A percentile compares a stretch with the other conserved stretches of the same genome.
Conservation (phyloP, 371 early-diverging fungal species). For the Parasitella parasitica region DNA sequence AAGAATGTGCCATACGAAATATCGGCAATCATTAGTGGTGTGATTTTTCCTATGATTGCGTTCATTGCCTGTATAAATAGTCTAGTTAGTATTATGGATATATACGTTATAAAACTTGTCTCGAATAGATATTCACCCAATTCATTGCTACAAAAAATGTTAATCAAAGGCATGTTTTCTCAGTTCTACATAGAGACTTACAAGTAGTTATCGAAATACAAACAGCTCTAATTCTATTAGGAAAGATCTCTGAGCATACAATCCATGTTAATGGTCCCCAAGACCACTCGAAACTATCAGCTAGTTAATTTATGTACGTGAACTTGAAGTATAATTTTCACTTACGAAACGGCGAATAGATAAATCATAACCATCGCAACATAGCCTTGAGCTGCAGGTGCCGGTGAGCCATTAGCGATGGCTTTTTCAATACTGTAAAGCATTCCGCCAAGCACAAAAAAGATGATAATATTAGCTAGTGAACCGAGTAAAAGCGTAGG, state of each 20-base stretch:
- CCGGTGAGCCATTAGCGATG: not conserved
- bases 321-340: too few relatives aligned
- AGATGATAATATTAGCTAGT: constrained; percentile 16
- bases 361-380: constrained; percentile 24
- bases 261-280: constrained; percentile 92
- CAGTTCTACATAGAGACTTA: constrained; percentile 35
- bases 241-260: constrained; percentile 82
- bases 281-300: constrained; percentile 46
- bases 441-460: constrained; percentile 44
- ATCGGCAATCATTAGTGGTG: constrained; percentile 58
- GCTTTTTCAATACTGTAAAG: constrained; percentile 25
- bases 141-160: not conserved
- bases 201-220: constrained; percentile 85
- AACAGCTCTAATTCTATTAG: constrained; percentile 68
- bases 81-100: too few relatives aligned
- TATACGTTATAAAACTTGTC: too few relatives aligned
- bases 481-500: constrained; percentile 12
- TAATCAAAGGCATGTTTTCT: not conserved
- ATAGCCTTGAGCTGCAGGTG: constrained; percentile 11
- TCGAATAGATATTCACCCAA: too few relatives aligned
- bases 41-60: constrained; percentile 52
- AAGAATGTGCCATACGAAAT: constrained; percentile 62
- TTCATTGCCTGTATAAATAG: constrained; percentile 26
- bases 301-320: not conserved
- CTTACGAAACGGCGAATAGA: constrained; percentile 29